These are phyloP conservation scores for Gossypium trilobum DNA, from an alignment of 441 rosid species.

Conservation along the genomic window DNA sequence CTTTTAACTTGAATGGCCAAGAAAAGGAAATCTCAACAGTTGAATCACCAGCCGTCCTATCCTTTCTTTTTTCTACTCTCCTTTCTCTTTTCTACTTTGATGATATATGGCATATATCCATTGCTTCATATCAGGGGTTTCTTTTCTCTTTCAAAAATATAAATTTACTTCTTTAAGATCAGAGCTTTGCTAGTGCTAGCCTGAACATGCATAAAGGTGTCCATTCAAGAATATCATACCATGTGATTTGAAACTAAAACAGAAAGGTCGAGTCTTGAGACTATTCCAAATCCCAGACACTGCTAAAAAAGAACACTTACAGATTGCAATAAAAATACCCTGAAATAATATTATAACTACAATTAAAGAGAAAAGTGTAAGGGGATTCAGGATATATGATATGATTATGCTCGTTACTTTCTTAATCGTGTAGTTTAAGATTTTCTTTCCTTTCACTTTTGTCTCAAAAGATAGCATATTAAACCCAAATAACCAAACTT, in stretches of 20 bases:
- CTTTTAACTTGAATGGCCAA: conserved; percentile 18
- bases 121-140: conserved; percentile 49
- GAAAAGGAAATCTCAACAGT: conserved; percentile 9
- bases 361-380: conserved; percentile 20
- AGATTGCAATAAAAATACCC: background rate
- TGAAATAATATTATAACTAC: background rate
- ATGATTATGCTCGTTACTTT: conserved; percentile 25
- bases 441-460: background rate
- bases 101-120: conserved; percentile 41
- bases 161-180: background rate
- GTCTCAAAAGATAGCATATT: background rate
- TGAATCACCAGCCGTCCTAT: conserved; percentile 10
- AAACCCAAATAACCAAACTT: background rate
- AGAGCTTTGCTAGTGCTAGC: background rate
- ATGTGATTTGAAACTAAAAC: background rate
- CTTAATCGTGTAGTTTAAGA: conserved; percentile 11
- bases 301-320: background rate
- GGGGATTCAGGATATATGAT: conserved; percentile 19
- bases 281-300: background rate
- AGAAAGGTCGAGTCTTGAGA: background rate
- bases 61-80: conserved; percentile 17
- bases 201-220: background rate
- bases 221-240: background rate
- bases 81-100: conserved; percentile 27
- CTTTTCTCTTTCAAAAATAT: conserved; percentile 23